A percentile compares a stretch with the other conserved stretches of the same genome.
Evolutionary conservation across 129 eudicot genomes (phyloP).

Genomic region (Lonicera japonica): DNA sequence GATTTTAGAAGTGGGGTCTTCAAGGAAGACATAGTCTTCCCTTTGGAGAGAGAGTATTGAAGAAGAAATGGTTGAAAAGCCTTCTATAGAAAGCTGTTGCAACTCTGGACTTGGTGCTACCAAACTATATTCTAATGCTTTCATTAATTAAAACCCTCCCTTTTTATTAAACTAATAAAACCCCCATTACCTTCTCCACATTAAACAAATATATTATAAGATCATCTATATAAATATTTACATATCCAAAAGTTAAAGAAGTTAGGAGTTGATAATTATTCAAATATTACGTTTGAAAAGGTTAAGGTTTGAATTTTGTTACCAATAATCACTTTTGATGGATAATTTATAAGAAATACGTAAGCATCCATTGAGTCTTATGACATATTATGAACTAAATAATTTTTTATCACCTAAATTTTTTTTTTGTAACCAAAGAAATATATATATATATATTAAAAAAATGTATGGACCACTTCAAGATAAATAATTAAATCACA

Average conservation of each 20-base stretch:
- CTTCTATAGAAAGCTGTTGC: slow-evolving; percentile 18
- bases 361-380: no score
- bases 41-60: slow-evolving; percentile 11
- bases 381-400: no score
- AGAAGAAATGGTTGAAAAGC: slow-evolving; percentile 17
- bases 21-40: slow-evolving; percentile 30
- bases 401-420: no score
- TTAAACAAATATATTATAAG: slow-evolving; percentile 10
- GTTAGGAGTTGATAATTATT: no score
- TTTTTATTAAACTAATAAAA: slow-evolving; percentile 21
- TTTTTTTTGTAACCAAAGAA: no score
- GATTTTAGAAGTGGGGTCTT: slow-evolving; percentile 18
- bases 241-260: no score
- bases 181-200: slow-evolving; percentile 22
- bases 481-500: slow-evolving; percentile 14
- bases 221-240: slow-evolving; percentile 11
- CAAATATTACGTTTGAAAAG: no score
- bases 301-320: no score
- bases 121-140: slow-evolving; percentile 24
- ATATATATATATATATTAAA: no score
- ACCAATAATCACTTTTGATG: no score
- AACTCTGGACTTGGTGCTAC: slow-evolving; percentile 21
- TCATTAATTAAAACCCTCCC: slow-evolving; percentile 22
- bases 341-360: no score
- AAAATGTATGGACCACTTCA: slow-evolving; percentile 32